phyloP scores from a whole-genome alignment of 169 alveolate species.

The Cryptosporidium felis region DNA sequence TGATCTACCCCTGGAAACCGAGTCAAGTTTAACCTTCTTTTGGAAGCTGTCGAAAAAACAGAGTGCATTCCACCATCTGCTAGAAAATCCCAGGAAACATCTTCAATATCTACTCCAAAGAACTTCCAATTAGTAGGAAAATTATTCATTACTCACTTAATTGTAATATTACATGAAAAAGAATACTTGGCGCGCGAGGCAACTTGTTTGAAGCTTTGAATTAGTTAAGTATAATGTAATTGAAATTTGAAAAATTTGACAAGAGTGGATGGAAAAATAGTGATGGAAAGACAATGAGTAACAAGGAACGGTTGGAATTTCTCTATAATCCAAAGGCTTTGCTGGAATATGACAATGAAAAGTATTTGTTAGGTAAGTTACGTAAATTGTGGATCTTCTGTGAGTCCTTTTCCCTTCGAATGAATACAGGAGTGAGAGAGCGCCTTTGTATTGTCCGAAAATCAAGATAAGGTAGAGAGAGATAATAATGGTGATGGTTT shows the following conservation, averaged over 20 bases:
- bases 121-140: background rate
- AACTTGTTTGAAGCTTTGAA: no score
- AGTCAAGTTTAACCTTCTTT: background rate
- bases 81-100: slow-evolving; percentile 16
- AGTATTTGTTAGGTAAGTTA: slow-evolving; percentile 54
- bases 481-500: no score
- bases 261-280: background rate
- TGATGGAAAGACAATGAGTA: background rate
- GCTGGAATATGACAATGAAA: slow-evolving; percentile 60
- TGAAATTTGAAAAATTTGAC: no score
- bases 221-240: no score
- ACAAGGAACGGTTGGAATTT: slow-evolving; percentile 55
- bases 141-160: no score
- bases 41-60: slow-evolving; percentile 22
- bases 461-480: no score
- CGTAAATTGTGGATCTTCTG: background rate
- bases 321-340: slow-evolving; percentile 57
- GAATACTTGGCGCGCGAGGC: background rate
- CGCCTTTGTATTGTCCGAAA: no score
- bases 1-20: no score
- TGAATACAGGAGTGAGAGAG: no score
- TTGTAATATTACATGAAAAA: background rate
- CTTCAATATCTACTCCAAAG: background rate
- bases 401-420: no score
- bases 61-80: slow-evolving; percentile 49